Percentiles rank a stretch among this genome's conserved stretches.
Evolutionary conservation across 108 stramenopile species (phyloP).

Genomic region (Bacterosira constricta): DNA sequence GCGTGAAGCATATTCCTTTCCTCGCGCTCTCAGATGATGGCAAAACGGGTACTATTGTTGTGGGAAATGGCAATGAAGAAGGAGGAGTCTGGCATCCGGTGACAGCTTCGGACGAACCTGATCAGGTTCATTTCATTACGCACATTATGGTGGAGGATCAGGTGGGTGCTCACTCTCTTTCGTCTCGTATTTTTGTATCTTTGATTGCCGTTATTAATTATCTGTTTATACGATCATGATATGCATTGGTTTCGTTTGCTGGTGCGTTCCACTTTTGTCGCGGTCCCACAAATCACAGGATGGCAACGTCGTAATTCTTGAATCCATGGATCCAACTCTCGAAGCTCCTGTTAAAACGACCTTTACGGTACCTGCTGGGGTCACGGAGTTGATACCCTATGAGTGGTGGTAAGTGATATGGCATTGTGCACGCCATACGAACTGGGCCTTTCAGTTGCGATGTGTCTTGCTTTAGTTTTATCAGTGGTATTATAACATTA

Average conservation of each 20-base stretch:
- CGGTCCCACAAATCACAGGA: background rate
- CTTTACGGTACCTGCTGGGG: slow-evolving; percentile 14
- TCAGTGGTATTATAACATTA: no score
- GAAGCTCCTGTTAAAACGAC: slow-evolving; percentile 2
- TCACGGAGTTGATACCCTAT: slow-evolving; percentile 23
- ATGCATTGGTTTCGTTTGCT: background rate
- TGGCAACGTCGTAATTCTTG: slow-evolving; percentile 9
- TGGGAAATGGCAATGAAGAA: slow-evolving; percentile 20
- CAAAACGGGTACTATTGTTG: background rate
- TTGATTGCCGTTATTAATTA: background rate
- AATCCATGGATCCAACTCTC: slow-evolving; percentile 3
- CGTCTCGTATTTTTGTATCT: background rate
- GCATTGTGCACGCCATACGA: no score
- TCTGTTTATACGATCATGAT: background rate
- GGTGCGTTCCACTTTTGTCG: background rate
- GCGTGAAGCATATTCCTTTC: slow-evolving; percentile 14
- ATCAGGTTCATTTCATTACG: slow-evolving; percentile 20
- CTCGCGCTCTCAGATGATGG: slow-evolving; percentile 15
- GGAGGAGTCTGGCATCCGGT: slow-evolving; percentile 24
- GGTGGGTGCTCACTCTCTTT: slow-evolving; percentile 14
- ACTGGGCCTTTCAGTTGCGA: no score
- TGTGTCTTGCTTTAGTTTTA: no score
- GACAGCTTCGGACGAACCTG: slow-evolving; percentile 21
- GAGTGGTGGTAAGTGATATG: no score
- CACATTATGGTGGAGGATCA: slow-evolving; percentile 30